Base-by-base conservation (phyloP, 2,329 filamentous ascomycete genomes). In the Colletotrichum ledebouriae region DNA sequence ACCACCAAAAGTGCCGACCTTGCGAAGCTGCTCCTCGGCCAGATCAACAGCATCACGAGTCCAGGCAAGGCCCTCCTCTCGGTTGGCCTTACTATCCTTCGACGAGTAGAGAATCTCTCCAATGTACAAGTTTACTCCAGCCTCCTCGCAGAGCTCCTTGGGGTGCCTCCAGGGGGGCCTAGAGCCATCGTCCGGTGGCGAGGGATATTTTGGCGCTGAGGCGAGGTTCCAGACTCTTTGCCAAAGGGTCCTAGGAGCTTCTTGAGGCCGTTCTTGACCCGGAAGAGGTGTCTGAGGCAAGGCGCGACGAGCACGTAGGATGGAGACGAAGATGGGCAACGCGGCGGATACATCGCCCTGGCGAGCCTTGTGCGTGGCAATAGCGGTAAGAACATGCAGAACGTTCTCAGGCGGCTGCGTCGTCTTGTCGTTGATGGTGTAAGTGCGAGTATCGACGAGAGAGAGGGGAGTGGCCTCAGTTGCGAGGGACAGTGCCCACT, bases 41-140 rank as follows among this genome's bases (percentile, higher is more conserved):
- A 92, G 82, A 72, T 94, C 91, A 37, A 97, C 93, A 29, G 92
- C 94, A 71, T 97, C 93, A 63, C 94, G 88, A 1, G 95, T 97
- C 95, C 95, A 98, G 6, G 90, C 89, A 2, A 98, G 84, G 0
- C 94, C 95, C 69, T 92, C 90, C 56, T 93, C 89, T 58, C 83
- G 82, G 17, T 78, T 80, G 1, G 75, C 73, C 37, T 77, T 78
- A 4, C 76, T 69, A 4, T 83, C 80, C n/a, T 87, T 85, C 4
- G 87, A 87, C 0, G 93, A 88, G 78, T 92, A 98, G 37, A 98
- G 86, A 59, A 98, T 97, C 81, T 98, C 95, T 67, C 95, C 95
- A 71, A 98, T 95, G 78, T 97, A 96, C 25, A 94, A 86, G 84
- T 94, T 94, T 13, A 98, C 81, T 0, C 89, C 93, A 3, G 94